Percentiles rank a stretch among this genome's conserved stretches.
Conservation (phyloP, 805 yeast genomes). For the Maudiozyma barnettii region DNA sequence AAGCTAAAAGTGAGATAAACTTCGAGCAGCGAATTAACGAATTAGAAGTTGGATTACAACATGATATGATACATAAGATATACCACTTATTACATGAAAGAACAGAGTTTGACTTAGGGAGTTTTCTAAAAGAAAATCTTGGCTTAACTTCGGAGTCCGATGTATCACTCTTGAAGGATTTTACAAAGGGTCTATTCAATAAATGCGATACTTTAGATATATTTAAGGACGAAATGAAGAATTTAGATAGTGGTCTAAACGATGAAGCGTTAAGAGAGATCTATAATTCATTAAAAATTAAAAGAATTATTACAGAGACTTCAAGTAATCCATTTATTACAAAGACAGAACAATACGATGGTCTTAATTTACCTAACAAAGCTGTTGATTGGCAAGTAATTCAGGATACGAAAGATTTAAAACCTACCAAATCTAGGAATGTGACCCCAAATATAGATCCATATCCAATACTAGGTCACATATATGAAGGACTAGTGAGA, state of each 20-base stretch:
- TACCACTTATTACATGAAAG: constrained; percentile 2
- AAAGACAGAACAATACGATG: constrained; percentile 5
- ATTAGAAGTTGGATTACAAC: constrained; percentile 34
- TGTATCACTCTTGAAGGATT: constrained; percentile 18
- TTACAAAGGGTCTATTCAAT: constrained; percentile 13
- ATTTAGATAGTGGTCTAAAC: constrained; percentile 18
- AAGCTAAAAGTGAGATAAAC: constrained; percentile 25
- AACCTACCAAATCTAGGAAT: not conserved
- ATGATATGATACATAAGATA: constrained; percentile 8
- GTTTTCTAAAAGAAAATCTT: constrained; percentile 10
- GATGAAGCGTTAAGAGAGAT: constrained; percentile 6
- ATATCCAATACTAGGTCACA: constrained; percentile 33
- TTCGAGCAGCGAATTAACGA: constrained; percentile 33
- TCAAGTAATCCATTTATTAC: constrained; percentile 4
- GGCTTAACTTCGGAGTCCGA: constrained; percentile 5
- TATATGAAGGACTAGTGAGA: constrained; percentile 54
- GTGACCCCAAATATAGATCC: constrained; percentile 15
- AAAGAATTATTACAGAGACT: not conserved
- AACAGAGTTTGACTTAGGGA: constrained; percentile 3
- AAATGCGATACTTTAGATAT: constrained; percentile 6
- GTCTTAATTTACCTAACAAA: constrained; percentile 11
- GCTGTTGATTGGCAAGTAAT: constrained; percentile 14
- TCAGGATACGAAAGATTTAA: constrained; percentile 9
- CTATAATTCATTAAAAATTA: constrained; percentile 2
- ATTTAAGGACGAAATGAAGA: constrained; percentile 10